Percentiles rank a stretch among this genome's conserved stretches.
phyloP scores from a whole-genome alignment of 2,329 filamentous ascomycete genomes.

The Chrysoporthe deuterocubensis region DNA sequence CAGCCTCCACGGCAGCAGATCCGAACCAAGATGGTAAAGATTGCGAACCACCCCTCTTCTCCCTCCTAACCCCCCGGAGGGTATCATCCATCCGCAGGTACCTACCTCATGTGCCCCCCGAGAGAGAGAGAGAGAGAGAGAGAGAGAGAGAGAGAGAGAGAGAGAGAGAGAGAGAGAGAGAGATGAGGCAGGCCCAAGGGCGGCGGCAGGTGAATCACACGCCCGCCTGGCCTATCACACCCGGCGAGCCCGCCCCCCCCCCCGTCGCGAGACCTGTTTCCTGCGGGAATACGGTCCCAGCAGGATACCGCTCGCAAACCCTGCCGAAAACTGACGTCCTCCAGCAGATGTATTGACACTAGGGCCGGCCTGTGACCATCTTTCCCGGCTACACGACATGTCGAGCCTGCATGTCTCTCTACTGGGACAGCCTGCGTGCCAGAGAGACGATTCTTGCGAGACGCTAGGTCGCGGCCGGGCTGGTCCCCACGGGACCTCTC shows the following conservation, averaged over 20 bases:
- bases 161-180: not conserved
- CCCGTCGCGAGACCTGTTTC: not conserved
- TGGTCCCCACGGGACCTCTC: not conserved
- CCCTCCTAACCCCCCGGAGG: not conserved
- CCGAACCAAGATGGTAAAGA: constrained; percentile 23
- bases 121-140: not conserved
- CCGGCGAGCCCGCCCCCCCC: not conserved
- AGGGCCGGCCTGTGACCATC: constrained; percentile 5
- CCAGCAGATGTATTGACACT: not conserved
- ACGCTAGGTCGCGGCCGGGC: not conserved
- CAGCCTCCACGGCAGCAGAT: constrained; percentile 22
- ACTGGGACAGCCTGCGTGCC: constrained; percentile 4
- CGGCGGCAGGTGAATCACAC: not conserved
- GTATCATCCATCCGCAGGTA: constrained; percentile 1
- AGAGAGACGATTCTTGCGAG: constrained; percentile 5
- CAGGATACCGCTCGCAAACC: not conserved
- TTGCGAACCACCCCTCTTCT: constrained; percentile 6
- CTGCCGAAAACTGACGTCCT: not conserved
- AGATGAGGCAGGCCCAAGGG: not conserved
- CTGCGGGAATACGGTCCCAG: not conserved
- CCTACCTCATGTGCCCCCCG: not conserved
- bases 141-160: not conserved
- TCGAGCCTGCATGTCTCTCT: constrained; percentile 23
- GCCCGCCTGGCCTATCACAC: not conserved
- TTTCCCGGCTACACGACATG: constrained; percentile 23